Evolutionary conservation across 2,329 filamentous ascomycete genomes (phyloP), one percentile per base, ranked within the genome.

Genomic region (Botrytis sinoallii): DNA sequence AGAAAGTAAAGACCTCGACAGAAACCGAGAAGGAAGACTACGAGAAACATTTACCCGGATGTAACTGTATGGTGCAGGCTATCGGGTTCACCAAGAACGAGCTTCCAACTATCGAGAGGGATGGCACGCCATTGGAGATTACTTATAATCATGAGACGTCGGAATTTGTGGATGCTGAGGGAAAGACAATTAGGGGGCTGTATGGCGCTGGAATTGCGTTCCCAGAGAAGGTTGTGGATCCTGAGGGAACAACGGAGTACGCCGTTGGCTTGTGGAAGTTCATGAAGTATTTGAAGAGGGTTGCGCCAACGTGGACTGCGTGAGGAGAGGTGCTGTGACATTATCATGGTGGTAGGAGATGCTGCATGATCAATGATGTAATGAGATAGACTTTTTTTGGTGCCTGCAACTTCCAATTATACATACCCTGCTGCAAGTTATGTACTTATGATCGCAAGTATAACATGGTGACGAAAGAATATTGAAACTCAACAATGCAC

Each of bases 261-360:
- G 87, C 88, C 0, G 89, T 91, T 69, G 89, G 89, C 0, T 86
- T 91, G 78, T 89, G 84, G 79, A 91, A 91, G 81, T 91, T 91
- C 76, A 90, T 91, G 88, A 88, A 85, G 65, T 90, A 87, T 77
- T 80, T 89, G 71, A 87, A 87, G 81, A 85, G 83, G 74, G 88
- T 89, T 7, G 82, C 84, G 32, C 87, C 86, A 25, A 80, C 82
- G 29, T 90, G 88, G 88, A 77, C 65, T 32, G 72, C 70, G 14
- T 71, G 59, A 74, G 20, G 9, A 29, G 29, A 35, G 35, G 9
- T 20, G 68, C n/a, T 14, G 44, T n/a, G 29, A 22, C 5, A n/a
- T 42, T 40, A 32, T 57, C 18, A 29, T 25, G 2, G 16, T 25
- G 6, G 7, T 57, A 44, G 44, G 35, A 35, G n/a, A 64, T 48